These are phyloP conservation scores for Cryphonectria nitschkei DNA, from an alignment of 2,329 filamentous ascomycete species.

Conservation along the genomic window DNA sequence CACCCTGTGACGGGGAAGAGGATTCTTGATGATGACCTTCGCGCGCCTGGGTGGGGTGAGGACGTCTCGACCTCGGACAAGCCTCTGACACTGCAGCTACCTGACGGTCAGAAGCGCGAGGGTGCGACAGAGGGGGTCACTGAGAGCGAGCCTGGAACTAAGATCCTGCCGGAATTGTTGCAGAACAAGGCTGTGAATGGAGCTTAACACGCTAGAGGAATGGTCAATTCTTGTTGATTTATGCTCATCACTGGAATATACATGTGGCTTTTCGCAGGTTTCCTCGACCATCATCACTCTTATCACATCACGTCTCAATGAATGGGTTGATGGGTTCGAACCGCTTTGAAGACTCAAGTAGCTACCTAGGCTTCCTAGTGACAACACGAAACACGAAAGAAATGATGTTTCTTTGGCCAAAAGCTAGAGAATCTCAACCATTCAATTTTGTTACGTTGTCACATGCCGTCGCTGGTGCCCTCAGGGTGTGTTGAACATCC, in stretches of 20 bases:
- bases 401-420: no score
- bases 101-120: constrained; percentile 41
- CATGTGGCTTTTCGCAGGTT: no score
- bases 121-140: constrained; percentile 36
- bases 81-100: constrained; percentile 46
- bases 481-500: no score
- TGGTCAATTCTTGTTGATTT: neutral
- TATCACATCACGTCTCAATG: no score
- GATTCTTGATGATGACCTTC: constrained; percentile 50
- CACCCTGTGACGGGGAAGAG: constrained; percentile 54
- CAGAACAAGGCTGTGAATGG: constrained; percentile 34
- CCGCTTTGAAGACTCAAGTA: no score
- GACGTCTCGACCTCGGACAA: constrained; percentile 45
- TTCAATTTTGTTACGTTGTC: no score
- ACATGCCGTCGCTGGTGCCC: no score
- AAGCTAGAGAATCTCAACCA: no score
- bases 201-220: constrained; percentile 19
- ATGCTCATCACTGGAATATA: neutral
- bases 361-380: no score
- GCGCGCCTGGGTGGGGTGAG: constrained; percentile 50
- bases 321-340: no score
- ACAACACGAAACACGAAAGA: neutral
- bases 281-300: neutral
- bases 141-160: constrained; percentile 38
- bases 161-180: constrained; percentile 43